Evolutionary conservation across 805 yeast species (phyloP), one percentile per base, ranked within the genome.

Genomic region (Metschnikowia corniflorae): DNA sequence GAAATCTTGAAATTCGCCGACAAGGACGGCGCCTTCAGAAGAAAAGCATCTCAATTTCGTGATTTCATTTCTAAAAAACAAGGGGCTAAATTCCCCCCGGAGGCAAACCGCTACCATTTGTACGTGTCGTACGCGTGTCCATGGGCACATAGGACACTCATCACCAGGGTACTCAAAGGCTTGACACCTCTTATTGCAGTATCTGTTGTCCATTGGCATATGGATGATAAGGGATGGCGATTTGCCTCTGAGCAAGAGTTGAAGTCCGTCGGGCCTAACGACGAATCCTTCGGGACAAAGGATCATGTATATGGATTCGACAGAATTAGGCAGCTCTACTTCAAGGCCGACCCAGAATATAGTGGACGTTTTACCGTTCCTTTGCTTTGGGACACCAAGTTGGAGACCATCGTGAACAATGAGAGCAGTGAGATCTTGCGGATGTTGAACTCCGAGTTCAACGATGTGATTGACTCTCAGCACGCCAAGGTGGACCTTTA

Each of bases 81-180:
- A 1, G 85, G 80, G 12, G 74, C 86, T 10, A 60, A 70, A 42
- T 86, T 78, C 57, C 67, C 78, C 13, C 86, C 96, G 4, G 96
- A 87, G 54, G 70, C 73, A 30, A 77, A 77, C 40, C 73, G 98
- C 52, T 91, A 91, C 57, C 95, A 89, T 61, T 71, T 88, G 37
- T 89, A 84, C 51, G 95, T 87, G 8, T 82, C 93, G 1, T 68
- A 72, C 32, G 96, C 96, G 2, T 91, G 98, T 62, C 97, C 98
- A 4, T 91, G 97, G 89, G 97, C 97, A 1, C 95, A 86, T 55
- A 73, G 97, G 44, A 78, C 89, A 0, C 68, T 89, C 40, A 81
- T 87, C 35, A 71, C 81, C 3, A 65, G 96, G 36, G 61, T 73
- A 9, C 66, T 91, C 44, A 87, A 88, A 65, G 95, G 96, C 1